Evolutionary conservation across 345 rosid genomes (phyloP).

Genomic region (Acer yangbiense): DNA sequence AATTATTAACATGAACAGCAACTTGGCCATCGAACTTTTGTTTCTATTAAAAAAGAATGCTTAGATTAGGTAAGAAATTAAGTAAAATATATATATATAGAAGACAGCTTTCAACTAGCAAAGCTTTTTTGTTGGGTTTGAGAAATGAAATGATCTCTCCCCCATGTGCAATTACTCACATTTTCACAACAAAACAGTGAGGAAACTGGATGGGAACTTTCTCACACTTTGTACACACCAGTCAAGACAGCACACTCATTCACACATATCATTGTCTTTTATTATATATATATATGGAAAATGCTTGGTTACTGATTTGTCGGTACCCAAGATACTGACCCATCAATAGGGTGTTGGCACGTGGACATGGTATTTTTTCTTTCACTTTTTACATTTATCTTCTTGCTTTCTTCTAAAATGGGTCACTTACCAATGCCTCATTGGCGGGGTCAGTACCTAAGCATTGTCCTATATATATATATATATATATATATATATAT

Average conservation of each 20-base stretch:
- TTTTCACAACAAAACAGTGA: background rate
- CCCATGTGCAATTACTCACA: conserved; percentile 9
- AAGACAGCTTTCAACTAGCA: conserved; percentile 6
- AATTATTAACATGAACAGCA: background rate
- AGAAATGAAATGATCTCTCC: background rate
- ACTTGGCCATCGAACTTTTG: background rate
- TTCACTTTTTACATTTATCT: too few species aligned
- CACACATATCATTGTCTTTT: conserved; percentile 3
- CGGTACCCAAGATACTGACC: too few species aligned
- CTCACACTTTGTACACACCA: conserved; percentile 9
- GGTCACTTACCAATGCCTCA: too few species aligned
- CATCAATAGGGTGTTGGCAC: too few species aligned
- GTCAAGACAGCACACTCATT: conserved; percentile 14
- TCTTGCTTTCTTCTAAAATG: too few species aligned
- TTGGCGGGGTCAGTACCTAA: too few species aligned
- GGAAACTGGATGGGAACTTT: conserved; percentile 18
- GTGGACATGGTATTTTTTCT: too few species aligned
- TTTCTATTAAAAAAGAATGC: background rate
- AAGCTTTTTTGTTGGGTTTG: conserved; percentile 14
- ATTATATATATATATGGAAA: too few species aligned
- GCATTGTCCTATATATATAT: too few species aligned
- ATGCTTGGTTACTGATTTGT: too few species aligned
- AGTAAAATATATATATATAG: background rate
- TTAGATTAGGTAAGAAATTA: conserved; percentile 1
- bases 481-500: too few species aligned